Evolutionary conservation across 345 rosid genomes (phyloP), one percentile per base, ranked within the genome.

Genomic region (Aquilaria malaccensis): DNA sequence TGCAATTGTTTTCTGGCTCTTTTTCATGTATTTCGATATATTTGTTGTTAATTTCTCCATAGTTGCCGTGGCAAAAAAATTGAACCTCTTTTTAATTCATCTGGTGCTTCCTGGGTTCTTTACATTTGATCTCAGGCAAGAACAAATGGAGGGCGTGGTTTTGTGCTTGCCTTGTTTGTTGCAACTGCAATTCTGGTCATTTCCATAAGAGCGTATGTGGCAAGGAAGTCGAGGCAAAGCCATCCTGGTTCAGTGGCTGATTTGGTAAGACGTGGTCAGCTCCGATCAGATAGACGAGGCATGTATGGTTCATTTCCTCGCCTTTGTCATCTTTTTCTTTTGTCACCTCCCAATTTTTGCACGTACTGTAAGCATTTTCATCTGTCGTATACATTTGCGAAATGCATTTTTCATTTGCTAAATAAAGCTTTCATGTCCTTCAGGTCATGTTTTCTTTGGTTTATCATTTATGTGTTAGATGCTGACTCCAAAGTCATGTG

Each of bases 211-310:
- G 77, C 67, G 15, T 74, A 55, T 47, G 64, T 70, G n/a, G 65
- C 60, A 6, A 79, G 84, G 71, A 80, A 76, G 76, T 78, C 80
- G 14, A 83, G 71, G 72, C 49, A 76, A 10, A 70, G 64, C 45
- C 81, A 30, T 53, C 76, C 83, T 55, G 96, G 99, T 62, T 78
- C 97, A 9, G 92, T 89, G 22, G 84, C 92, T 60, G 99, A 93
- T 79, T 97, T 93, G 66, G 99, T 93, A 62, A 87, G 96, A 70
- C 96, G 97, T 11, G 97, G 98, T 68, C 97, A 93, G 76, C 79
- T 93, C 9, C 80, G 96, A 83, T 89, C 97, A 14, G 96, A 87
- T 86, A 84, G 97, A 85, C 85, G 99, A 87, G 97, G 99, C 97
- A 89, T 94, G 99, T 89, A 89, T 74, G 99, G 78, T 73, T 79